Percentiles rank a stretch among this genome's conserved stretches.
Conservation (phyloP, 352 stramenopile species). For the Aphanomyces stellatus region DNA sequence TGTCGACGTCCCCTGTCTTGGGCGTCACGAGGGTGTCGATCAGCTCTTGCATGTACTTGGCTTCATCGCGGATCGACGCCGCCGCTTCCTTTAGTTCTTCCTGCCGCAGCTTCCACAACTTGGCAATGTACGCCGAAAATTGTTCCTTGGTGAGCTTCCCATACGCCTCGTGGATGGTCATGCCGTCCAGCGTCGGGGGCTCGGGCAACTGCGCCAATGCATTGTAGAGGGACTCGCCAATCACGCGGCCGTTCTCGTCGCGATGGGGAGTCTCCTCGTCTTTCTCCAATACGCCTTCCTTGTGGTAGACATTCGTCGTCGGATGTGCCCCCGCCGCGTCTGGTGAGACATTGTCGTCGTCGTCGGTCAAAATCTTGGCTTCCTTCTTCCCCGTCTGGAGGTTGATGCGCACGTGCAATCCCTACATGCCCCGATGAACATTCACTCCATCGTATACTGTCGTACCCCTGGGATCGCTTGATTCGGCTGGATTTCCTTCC, state of each 20-base stretch:
- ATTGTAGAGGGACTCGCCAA: slow-evolving; percentile 84
- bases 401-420: slow-evolving; percentile 77
- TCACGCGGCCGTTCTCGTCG: slow-evolving; percentile 57
- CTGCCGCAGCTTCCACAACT: slow-evolving; percentile 77
- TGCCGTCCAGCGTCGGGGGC: slow-evolving; percentile 56
- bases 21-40: slow-evolving; percentile 57
- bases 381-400: slow-evolving; percentile 72
- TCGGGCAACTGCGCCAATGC: slow-evolving; percentile 66
- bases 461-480: slow-evolving; percentile 42
- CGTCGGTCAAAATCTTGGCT: slow-evolving; percentile 59
- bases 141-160: slow-evolving; percentile 54
- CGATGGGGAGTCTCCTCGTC: slow-evolving; percentile 24
- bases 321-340: too few relatives aligned
- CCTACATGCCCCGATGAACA: slow-evolving; percentile 28
- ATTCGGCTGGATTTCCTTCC: slow-evolving; percentile 54
- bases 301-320: neutral
- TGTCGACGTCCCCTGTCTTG: slow-evolving; percentile 28
- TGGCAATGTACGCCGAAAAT: slow-evolving; percentile 64
- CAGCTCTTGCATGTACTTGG: slow-evolving; percentile 64
- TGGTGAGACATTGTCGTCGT: too few relatives aligned
- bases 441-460: neutral
- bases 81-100: slow-evolving; percentile 69
- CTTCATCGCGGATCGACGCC: slow-evolving; percentile 68
- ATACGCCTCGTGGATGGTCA: slow-evolving; percentile 69
- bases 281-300: neutral